A percentile compares a stretch with the other conserved stretches of the same genome.
phyloP scores from a whole-genome alignment of 257 asterid species.

The Solanum chiquidenum region DNA sequence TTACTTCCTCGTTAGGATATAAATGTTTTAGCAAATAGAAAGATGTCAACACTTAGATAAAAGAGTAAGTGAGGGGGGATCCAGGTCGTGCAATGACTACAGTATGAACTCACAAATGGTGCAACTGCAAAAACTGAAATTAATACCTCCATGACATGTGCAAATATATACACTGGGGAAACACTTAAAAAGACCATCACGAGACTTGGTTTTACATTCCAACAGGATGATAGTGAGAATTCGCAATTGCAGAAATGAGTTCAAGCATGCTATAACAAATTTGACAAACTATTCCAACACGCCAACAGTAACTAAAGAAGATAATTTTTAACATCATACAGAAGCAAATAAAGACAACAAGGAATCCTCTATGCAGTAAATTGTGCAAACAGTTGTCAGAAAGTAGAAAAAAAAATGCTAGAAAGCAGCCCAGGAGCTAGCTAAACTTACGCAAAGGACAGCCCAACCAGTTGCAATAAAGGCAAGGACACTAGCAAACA shows the following conservation, averaged over 20 bases:
- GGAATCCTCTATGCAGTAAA: background rate
- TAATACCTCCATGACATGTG: background rate
- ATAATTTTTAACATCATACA: background rate
- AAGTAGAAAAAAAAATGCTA: background rate
- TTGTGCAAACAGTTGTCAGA: background rate
- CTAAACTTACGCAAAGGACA: conserved; percentile 64
- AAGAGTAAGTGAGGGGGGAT: background rate
- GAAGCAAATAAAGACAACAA: background rate
- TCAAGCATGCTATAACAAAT: background rate
- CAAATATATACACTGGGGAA: background rate
- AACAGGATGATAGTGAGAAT: background rate
- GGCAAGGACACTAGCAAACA: conserved; percentile 90
- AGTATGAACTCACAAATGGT: background rate
- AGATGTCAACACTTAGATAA: background rate
- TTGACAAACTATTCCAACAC: background rate
- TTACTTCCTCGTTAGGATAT: background rate
- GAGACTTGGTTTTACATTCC: background rate
- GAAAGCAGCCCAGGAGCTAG: background rate
- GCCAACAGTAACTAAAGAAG: background rate
- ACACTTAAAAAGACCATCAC: background rate
- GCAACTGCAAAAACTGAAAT: background rate
- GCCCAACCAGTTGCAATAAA: conserved; percentile 97
- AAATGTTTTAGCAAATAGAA: background rate
- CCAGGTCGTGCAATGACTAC: background rate
- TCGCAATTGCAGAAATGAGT: background rate